Percentiles rank a stretch among this genome's conserved stretches.
Evolutionary conservation across 768 basidiomycete species (phyloP).

Genomic region (Phylloporus arenicola): DNA sequence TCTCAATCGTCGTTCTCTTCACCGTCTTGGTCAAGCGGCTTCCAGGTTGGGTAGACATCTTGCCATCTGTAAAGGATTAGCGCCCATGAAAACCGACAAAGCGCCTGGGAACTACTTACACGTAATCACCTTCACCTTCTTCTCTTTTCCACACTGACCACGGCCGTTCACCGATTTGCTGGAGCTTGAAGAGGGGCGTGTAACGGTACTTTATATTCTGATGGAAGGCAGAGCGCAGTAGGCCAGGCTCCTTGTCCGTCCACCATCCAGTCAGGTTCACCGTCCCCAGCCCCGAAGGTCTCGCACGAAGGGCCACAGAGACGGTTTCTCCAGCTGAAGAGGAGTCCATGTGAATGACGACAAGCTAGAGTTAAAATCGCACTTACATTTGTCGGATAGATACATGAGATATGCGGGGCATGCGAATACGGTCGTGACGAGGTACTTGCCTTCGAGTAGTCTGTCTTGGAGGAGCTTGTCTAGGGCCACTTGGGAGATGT

Average conservation of each 20-base stretch:
- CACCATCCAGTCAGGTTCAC: conserved; percentile 1
- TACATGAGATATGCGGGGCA: conserved; percentile 26
- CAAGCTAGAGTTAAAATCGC: too few species aligned
- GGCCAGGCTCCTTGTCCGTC: background rate
- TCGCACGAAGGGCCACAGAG: conserved; percentile 6
- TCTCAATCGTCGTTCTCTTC: conserved; percentile 3
- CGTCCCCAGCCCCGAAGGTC: background rate
- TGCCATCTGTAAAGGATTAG: conserved; percentile 6
- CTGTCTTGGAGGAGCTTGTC: conserved; percentile 5
- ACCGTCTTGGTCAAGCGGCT: conserved; percentile 15
- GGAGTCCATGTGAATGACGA: background rate
- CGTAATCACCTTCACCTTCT: conserved; percentile 1
- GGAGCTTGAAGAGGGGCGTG: conserved; percentile 9
- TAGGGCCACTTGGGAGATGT: conserved; percentile 2
- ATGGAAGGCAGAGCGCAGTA: conserved; percentile 2
- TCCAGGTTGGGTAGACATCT: conserved; percentile 17
- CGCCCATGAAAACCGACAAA: background rate
- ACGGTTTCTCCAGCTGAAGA: conserved; percentile 7
- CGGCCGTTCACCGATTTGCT: background rate
- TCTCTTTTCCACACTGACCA: conserved; percentile 3
- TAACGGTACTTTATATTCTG: background rate
- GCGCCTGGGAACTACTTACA: background rate
- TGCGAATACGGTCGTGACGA: conserved; percentile 21
- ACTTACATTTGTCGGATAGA: conserved; percentile 15
- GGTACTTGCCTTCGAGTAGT: conserved; percentile 14